Percentiles rank a stretch among this genome's conserved stretches.
These are phyloP conservation scores for Oryza rufipogon DNA, from an alignment of 176 grass and related monocot genomes.

Conservation along the genomic window DNA sequence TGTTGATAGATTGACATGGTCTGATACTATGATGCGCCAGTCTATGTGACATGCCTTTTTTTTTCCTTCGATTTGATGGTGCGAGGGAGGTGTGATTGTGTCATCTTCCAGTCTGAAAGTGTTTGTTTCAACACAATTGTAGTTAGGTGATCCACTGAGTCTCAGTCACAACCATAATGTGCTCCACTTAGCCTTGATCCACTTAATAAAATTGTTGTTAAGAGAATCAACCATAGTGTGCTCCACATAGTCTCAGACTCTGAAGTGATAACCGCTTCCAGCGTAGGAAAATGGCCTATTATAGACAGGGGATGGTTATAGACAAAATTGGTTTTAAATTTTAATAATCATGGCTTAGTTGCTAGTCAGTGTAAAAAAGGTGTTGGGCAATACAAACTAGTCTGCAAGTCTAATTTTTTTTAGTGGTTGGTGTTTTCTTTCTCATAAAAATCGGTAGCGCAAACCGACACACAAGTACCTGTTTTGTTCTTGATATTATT, in stretches of 20 bases:
- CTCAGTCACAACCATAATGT: constrained; percentile 1
- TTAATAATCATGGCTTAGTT: not conserved
- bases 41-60: constrained; percentile 21
- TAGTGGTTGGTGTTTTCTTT: not conserved
- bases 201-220: too few relatives aligned
- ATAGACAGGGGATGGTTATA: not conserved
- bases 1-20: constrained; percentile 37
- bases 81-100: constrained; percentile 35
- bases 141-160: not conserved
- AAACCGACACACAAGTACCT: not conserved
- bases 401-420: not conserved
- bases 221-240: constrained; percentile 4
- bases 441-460: not conserved
- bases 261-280: not conserved
- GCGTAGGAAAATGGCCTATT: not conserved
- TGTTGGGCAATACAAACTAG: not conserved
- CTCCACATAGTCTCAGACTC: not conserved
- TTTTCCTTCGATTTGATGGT: constrained; percentile 12
- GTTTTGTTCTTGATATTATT: constrained; percentile 1
- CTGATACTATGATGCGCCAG: not conserved
- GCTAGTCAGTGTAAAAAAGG: not conserved
- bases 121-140: constrained; percentile 15
- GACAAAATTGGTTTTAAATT: not conserved
- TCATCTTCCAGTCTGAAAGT: constrained; percentile 22
- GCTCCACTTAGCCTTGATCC: not conserved